Percentiles rank a stretch among this genome's conserved stretches.
Evolutionary conservation across 805 yeast species (phyloP).

Genomic region (Candida maesae): DNA sequence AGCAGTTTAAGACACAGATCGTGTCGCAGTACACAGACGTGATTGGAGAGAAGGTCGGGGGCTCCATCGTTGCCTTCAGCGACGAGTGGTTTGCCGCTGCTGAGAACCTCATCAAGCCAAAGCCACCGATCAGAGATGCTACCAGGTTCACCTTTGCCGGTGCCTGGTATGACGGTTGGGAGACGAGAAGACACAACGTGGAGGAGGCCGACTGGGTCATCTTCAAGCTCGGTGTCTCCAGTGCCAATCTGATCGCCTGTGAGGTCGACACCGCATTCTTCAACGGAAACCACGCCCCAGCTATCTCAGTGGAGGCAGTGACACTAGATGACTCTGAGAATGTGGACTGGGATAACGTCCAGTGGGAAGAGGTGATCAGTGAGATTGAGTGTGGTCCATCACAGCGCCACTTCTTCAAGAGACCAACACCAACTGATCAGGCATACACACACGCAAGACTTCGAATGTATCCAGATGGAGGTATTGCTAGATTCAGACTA

Average conservation of each 20-base stretch:
- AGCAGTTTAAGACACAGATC: slow-evolving; percentile 24
- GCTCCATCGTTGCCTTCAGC: slow-evolving; percentile 60
- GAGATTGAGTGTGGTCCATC: slow-evolving; percentile 85
- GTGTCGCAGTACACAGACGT: slow-evolving; percentile 49
- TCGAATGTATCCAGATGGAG: slow-evolving; percentile 97
- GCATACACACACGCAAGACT: slow-evolving; percentile 77
- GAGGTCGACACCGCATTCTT: slow-evolving; percentile 94
- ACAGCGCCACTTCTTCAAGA: slow-evolving; percentile 76
- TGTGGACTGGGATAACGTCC: slow-evolving; percentile 10
- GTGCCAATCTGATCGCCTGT: slow-evolving; percentile 75
- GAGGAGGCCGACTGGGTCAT: slow-evolving; percentile 87
- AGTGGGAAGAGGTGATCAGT: slow-evolving; percentile 70
- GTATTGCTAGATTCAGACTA: slow-evolving; percentile 89
- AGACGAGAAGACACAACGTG: slow-evolving; percentile 88
- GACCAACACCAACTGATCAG: slow-evolving; percentile 52
- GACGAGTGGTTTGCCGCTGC: slow-evolving; percentile 98
- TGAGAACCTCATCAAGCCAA: slow-evolving; percentile 75
- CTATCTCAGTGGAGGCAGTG: slow-evolving; percentile 76
- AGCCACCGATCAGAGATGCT: slow-evolving; percentile 75
- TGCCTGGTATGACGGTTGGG: slow-evolving; percentile 99
- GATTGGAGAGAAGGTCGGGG: slow-evolving; percentile 81
- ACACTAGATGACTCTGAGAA: slow-evolving; percentile 29
- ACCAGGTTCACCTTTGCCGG: slow-evolving; percentile 79
- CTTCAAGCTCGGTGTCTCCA: slow-evolving; percentile 75
- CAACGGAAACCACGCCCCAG: slow-evolving; percentile 95